A percentile compares a stretch with the other conserved stretches of the same genome.
Conservation (phyloP, 2,329 filamentous ascomycete species). For the Pseudodiploospora longispora region DNA sequence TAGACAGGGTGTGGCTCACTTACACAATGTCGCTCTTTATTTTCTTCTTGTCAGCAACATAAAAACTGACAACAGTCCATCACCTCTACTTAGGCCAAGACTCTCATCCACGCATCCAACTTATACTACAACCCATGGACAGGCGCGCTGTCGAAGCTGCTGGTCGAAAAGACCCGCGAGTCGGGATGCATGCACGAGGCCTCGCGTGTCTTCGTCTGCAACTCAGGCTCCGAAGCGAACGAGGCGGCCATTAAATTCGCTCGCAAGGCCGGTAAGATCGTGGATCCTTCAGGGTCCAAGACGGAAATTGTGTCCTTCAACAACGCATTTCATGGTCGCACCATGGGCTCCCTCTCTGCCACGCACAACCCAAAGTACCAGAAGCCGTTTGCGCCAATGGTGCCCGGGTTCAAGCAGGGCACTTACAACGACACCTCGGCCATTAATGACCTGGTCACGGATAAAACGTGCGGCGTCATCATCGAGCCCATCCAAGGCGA, state of each 20-base stretch:
- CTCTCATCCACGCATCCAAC: conserved; percentile 86
- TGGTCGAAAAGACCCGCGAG: conserved; percentile 72
- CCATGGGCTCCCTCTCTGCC: conserved; percentile 90
- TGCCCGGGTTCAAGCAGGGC: conserved; percentile 85
- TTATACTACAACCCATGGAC: conserved; percentile 97
- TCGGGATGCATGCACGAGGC: conserved; percentile 78
- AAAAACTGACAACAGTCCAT: not conserved
- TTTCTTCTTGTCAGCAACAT: too few relatives aligned
- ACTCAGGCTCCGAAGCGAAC: conserved; percentile 94
- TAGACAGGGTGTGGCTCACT: not conserved
- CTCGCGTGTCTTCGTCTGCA: conserved; percentile 80
- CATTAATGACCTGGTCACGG: conserved; percentile 67
- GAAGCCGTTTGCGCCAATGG: conserved; percentile 87
- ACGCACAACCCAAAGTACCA: conserved; percentile 99
- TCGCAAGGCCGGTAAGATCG: conserved; percentile 74
- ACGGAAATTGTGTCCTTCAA: conserved; percentile 83
- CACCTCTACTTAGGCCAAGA: conserved; percentile 44
- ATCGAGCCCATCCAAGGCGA: conserved; percentile 97
- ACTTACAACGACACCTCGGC: conserved; percentile 72
- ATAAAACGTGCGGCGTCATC: conserved; percentile 86
- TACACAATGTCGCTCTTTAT: not conserved
- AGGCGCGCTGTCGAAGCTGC: conserved; percentile 74
- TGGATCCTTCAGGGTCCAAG: conserved; percentile 66
- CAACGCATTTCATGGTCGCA: conserved; percentile 90
- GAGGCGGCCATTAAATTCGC: conserved; percentile 97